phyloP scores from a whole-genome alignment of 352 stramenopile genomes.

The Phytophthora pseudosyringae region DNA sequence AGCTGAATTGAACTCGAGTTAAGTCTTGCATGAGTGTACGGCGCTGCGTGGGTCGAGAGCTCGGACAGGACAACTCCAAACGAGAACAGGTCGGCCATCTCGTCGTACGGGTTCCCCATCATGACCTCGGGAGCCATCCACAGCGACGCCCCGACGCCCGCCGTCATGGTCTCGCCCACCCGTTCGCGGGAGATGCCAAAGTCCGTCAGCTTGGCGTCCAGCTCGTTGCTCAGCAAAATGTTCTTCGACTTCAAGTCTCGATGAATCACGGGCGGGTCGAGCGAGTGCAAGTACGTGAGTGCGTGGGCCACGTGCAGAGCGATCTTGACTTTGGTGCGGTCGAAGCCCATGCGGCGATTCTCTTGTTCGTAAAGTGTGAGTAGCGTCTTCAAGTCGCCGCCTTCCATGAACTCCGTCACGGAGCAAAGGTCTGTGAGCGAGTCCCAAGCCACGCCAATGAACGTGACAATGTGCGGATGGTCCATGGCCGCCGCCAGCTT shows the following conservation, averaged over 20 bases:
- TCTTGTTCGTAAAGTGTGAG: slow-evolving; percentile 8
- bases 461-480: slow-evolving; percentile 17
- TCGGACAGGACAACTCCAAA: slow-evolving; percentile 25
- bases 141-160: slow-evolving; percentile 15
- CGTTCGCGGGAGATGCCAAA: slow-evolving; percentile 52
- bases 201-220: slow-evolving; percentile 55
- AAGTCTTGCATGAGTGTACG: slow-evolving; percentile 10
- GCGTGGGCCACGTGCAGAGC: slow-evolving; percentile 22
- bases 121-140: slow-evolving; percentile 20
- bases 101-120: slow-evolving; percentile 19
- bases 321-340: slow-evolving; percentile 18
- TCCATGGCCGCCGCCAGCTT: slow-evolving; percentile 21
- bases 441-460: slow-evolving; percentile 21
- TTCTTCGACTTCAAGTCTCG: slow-evolving; percentile 64
- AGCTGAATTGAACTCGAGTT: neutral
- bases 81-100: slow-evolving; percentile 26
- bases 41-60: slow-evolving; percentile 13
- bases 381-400: slow-evolving; percentile 19
- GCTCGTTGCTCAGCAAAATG: slow-evolving; percentile 56
- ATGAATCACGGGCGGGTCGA: slow-evolving; percentile 59
- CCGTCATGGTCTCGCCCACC: slow-evolving; percentile 18
- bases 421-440: slow-evolving; percentile 21
- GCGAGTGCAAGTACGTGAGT: slow-evolving; percentile 23
- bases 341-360: slow-evolving; percentile 10
- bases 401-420: slow-evolving; percentile 23